These are phyloP conservation scores for Penicillium lividum DNA, from an alignment of 495 filamentous ascomycete genomes.

Conservation along the genomic window DNA sequence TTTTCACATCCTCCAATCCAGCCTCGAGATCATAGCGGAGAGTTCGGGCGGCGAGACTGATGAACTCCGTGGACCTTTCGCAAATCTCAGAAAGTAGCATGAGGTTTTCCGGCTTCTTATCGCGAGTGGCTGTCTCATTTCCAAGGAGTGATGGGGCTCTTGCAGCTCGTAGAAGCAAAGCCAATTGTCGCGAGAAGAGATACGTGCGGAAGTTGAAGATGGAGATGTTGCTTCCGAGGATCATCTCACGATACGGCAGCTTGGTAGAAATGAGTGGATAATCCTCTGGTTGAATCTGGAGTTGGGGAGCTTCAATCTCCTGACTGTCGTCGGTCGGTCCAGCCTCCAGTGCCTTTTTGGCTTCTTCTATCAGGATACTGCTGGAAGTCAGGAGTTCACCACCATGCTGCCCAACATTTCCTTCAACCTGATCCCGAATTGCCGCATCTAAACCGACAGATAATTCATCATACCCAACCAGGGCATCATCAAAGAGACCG, in stretches of 20 bases:
- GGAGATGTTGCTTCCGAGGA: constrained; percentile 95
- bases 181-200: constrained; percentile 86
- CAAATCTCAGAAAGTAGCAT: constrained; percentile 78
- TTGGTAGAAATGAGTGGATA: constrained; percentile 68
- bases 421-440: constrained; percentile 68
- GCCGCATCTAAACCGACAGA: constrained; percentile 80
- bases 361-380: constrained; percentile 64
- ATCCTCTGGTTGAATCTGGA: constrained; percentile 36
- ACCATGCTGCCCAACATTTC: constrained; percentile 58
- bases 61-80: constrained; percentile 73
- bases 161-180: constrained; percentile 77
- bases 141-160: constrained; percentile 52
- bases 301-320: constrained; percentile 20
- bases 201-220: constrained; percentile 96
- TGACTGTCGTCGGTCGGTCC: constrained; percentile 15
- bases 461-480: constrained; percentile 91
- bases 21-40: constrained; percentile 70
- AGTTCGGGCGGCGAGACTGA: constrained; percentile 72
- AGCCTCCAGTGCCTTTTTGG: constrained; percentile 47
- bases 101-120: constrained; percentile 70
- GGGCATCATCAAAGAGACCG: constrained; percentile 90
- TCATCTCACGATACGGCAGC: constrained; percentile 88
- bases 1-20: constrained; percentile 38
- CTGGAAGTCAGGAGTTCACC: constrained; percentile 67
- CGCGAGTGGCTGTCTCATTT: constrained; percentile 23